Evolutionary conservation across 306 rosid genomes (phyloP).

Genomic region (Cucumis sativus): Cucumber_9930_V3 NC_026656.2:12340001-12340500

Average conservation of each 20-base stretch:
- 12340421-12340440: conserved; percentile 79
- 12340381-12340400: conserved; percentile 80
- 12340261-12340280: conserved; percentile 28
- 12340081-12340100: not conserved
- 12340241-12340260: not conserved
- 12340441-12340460: conserved; percentile 1
- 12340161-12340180: conserved; percentile 84
- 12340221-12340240: not conserved
- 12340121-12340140: conserved; percentile 80
- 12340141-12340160: conserved; percentile 95
- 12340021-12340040: not conserved
- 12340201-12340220: not conserved
- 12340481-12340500: not conserved
- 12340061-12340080: not conserved
- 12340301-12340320: conserved; percentile 99
- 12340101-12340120: conserved; percentile 40
- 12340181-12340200: conserved; percentile 4
- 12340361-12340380: conserved; percentile 66
- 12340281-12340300: conserved; percentile 97
- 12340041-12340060: not conserved
- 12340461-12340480: not conserved
- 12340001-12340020: not conserved
- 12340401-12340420: conserved; percentile 74
- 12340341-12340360: conserved; percentile 54
- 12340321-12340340: conserved; percentile 86